Conservation (phyloP, 1,284 basidiomycete genomes). For the Puccinia brachypodii region DNA sequence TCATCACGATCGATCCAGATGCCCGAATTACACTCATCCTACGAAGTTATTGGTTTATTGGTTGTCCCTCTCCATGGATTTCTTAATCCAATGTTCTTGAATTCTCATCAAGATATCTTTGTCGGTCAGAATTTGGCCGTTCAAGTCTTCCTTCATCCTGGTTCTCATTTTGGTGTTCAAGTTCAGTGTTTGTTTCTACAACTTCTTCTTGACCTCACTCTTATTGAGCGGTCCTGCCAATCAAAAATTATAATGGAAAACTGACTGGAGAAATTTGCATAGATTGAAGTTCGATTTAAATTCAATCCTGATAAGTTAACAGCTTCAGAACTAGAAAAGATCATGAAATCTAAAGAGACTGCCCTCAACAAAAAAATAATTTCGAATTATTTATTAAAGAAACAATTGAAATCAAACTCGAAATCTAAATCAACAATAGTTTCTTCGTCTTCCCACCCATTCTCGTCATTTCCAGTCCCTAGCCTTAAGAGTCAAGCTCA, state of each 20-base stretch:
- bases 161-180: conserved; percentile 21
- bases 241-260: neutral
- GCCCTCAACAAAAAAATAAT: neutral
- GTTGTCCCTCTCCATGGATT: conserved; percentile 1
- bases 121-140: neutral
- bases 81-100: neutral
- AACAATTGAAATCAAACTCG: neutral
- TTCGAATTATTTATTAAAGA: neutral
- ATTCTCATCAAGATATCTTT: neutral
- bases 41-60: conserved; percentile 21
- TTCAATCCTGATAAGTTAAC: neutral
- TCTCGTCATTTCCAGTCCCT: neutral
- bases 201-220: neutral
- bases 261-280: neutral
- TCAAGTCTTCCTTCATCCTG: neutral
- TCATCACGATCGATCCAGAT: neutral
- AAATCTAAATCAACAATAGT: no score
- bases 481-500: neutral
- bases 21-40: conserved; percentile 4
- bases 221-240: no score
- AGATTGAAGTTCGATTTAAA: conserved; percentile 24
- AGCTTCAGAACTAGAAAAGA: conserved; percentile 18
- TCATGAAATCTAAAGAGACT: conserved; percentile 11
- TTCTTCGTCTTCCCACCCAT: no score
- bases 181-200: neutral